Base-by-base conservation (phyloP, 345 rosid species). In the Carallia brachiata region DNA sequence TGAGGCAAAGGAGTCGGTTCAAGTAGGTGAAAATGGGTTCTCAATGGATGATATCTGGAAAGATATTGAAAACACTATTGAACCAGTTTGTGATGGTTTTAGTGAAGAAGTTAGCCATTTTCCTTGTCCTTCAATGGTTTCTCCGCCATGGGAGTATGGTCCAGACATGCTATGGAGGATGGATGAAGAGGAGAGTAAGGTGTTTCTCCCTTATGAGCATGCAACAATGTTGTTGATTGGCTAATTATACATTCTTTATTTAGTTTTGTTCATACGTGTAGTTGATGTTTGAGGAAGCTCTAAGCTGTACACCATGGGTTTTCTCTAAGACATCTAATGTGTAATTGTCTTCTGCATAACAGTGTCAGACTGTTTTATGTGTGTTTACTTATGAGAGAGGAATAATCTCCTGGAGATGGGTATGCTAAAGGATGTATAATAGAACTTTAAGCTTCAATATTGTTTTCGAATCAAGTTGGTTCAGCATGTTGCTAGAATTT, bases 11-110 rank as follows among this genome's bases (percentile, higher is more conserved):
- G 81, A 81, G 72, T 82, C 75, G 27, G 74, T 65, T 13, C 79
- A 86, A 53, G 85, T 69, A 54, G 69, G 44, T 32, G 92, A 83
- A 71, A 85, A 73, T 9, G 87, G 83, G 23, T 61, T 76, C 69
- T 73, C 89, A 4, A 80, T 90, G 96, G 99, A 95, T 73, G 97
- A 94, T 31, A 80, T 94, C 75, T 94, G 98, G 98, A 85, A 81
- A 73, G 98, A 94, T 68, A 87, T 94, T 65, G 90, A 84, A 50
- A 80, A 79, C 73, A 78, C 62, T 13, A 80, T 82, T 30, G 83
- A 81, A 75, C 94, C 90, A 3, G 78, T 82, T 68, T 70, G 72
- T 75, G 82, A 81, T 37, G 81, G 84, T 55, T 86, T 83, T 71
- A 75, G 74, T 34, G 85, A 84, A 76, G 84, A 76, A 63, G 77